These are phyloP conservation scores for Trichophyton schoenleinii DNA, from an alignment of 2,329 filamentous ascomycete species.

Conservation along the genomic window DNA sequence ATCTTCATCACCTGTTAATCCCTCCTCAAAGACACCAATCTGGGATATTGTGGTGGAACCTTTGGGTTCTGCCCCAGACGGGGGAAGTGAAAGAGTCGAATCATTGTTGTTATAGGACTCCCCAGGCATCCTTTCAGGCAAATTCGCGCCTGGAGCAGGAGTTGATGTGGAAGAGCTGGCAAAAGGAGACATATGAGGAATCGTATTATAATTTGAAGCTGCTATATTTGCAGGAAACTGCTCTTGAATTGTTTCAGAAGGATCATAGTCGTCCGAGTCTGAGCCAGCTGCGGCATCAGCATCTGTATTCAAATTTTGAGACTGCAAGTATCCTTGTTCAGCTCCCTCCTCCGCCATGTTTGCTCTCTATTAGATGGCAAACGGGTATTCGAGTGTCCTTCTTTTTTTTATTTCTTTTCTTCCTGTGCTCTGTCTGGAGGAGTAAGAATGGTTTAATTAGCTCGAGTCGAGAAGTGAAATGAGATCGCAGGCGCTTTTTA, in stretches of 20 bases:
- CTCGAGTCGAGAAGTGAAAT: background rate
- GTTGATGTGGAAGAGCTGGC: conserved; percentile 16
- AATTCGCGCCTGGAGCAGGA: conserved; percentile 16
- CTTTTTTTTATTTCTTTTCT: background rate
- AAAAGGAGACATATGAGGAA: conserved; percentile 19
- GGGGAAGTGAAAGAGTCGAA: conserved; percentile 21
- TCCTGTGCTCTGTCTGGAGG: background rate
- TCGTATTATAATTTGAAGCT: conserved; percentile 21
- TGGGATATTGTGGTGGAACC: conserved; percentile 28
- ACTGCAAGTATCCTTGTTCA: conserved; percentile 42
- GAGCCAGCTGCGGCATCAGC: conserved; percentile 35
- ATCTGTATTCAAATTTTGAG: conserved; percentile 38
- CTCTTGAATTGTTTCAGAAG: conserved; percentile 36
- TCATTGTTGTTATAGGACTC: conserved; percentile 20
- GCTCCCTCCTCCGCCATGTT: conserved; percentile 42
- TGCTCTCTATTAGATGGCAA: background rate
- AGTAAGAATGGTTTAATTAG: background rate
- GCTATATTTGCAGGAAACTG: conserved; percentile 25
- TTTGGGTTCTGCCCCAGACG: conserved; percentile 26
- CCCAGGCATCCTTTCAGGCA: conserved; percentile 20
- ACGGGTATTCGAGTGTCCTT: background rate
- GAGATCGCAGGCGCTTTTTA: background rate
- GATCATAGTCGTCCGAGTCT: conserved; percentile 45
- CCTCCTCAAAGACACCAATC: conserved; percentile 50
- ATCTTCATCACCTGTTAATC: conserved; percentile 46